Base-by-base conservation (phyloP, 2,329 filamentous ascomycete genomes). In the Colletotrichum euphorbiae region DNA sequence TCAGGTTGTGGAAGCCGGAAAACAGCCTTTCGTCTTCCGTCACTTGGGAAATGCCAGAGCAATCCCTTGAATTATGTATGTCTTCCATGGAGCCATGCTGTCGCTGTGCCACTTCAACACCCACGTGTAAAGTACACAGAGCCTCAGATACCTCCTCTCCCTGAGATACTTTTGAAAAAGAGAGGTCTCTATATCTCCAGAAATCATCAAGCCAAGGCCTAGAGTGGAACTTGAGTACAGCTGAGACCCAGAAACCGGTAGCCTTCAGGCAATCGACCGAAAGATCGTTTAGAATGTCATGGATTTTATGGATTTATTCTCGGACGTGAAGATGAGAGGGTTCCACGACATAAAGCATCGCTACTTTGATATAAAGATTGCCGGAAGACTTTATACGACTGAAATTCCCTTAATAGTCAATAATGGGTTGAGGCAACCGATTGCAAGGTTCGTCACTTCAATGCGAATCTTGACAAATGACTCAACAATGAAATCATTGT, bases 1-100 rank as follows among this genome's bases (percentile, higher is more conserved):
- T 71, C 40, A 74, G 43, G 52, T 75, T 76, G 6, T 72, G 66
- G 15, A 75, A 73, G 0, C 72, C 73, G 42, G 61, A 71, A 0
- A 59, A 28, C 0, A 72, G 21, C 13, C 42, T n/a, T 6, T 69
- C 66, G 8, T 72, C 69, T n/a, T 73, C 67, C 8, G 48, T 19
- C 7, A 45, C 9, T 12, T 15, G 21, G 8, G 24, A 38, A 0
- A 19, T 6, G 3, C 15, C n/a, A 2, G 17, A 36, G 15, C 31
- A 40, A 2, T 43, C 31, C 5, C 19, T 7, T 1, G 45, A 24
- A 6, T 2, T 24, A 3, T 63, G 59, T 4, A 58, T 28, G 13
- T 21, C 51, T 6, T 63, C 59, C 58, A 59, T 59, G 3, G 19
- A 55, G 24, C 36, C 28, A 4, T 28, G 3, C 8, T 28, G 33